phyloP scores from a whole-genome alignment of 106 monocot species.

The Dendrobium nobile region DNA sequence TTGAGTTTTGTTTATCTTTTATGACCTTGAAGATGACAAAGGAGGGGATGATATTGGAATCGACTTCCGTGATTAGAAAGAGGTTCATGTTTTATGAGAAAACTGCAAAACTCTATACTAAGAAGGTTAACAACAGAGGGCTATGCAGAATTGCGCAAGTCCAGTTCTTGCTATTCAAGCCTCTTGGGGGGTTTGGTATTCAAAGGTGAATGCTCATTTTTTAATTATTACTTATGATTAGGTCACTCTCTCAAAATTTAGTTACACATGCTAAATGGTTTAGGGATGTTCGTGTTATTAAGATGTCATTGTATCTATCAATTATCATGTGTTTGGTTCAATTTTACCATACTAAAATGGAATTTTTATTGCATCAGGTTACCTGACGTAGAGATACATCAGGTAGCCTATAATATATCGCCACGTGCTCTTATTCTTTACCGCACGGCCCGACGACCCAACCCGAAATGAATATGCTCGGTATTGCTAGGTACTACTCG shows the following conservation, averaged over 20 bases:
- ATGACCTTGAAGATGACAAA: slow-evolving; percentile 2
- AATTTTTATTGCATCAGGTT: too few relatives aligned
- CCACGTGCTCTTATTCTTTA: too few relatives aligned
- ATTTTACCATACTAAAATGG: background rate
- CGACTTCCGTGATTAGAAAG: background rate
- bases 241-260: background rate
- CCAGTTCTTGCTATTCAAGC: slow-evolving; percentile 7
- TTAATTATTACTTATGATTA: background rate
- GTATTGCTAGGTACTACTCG: too few relatives aligned
- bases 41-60: background rate
- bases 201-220: slow-evolving; percentile 2
- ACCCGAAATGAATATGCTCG: too few relatives aligned
- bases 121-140: slow-evolving; percentile 9
- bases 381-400: too few relatives aligned
- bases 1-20: background rate
- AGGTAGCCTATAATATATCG: too few relatives aligned
- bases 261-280: background rate
- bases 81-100: slow-evolving; percentile 12
- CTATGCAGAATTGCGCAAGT: background rate
- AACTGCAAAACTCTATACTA: background rate
- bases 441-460: too few relatives aligned
- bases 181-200: slow-evolving; percentile 11
- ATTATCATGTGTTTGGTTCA: background rate
- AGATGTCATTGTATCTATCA: too few relatives aligned
- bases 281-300: background rate